Evolutionary conservation across 2,329 filamentous ascomycete species (phyloP).

Genomic region (Colletotrichum tabaci): DNA sequence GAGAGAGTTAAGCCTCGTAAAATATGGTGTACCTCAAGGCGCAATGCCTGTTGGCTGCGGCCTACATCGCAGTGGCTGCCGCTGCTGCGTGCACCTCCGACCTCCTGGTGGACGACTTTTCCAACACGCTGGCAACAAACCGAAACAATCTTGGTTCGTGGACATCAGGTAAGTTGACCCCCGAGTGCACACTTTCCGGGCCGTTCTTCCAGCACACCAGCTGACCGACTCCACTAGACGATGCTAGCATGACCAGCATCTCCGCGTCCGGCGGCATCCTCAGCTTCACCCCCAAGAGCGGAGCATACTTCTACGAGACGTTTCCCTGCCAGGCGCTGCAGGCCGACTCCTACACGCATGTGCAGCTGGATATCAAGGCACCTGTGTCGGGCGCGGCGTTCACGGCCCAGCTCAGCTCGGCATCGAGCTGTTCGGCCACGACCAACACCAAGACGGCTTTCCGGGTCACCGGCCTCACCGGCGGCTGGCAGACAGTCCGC

Average conservation of each 20-base stretch:
- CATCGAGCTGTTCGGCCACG: conserved; percentile 57
- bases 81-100: conserved; percentile 48
- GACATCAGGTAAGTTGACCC: conserved; percentile 52
- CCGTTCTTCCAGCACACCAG: neutral
- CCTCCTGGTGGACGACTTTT: conserved; percentile 53
- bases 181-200: neutral
- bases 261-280: conserved; percentile 60
- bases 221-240: conserved; percentile 55
- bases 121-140: conserved; percentile 50
- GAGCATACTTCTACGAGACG: conserved; percentile 69
- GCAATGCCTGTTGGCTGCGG: conserved; percentile 39
- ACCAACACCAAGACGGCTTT: conserved; percentile 60
- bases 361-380: conserved; percentile 46
- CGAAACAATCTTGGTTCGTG: conserved; percentile 53
- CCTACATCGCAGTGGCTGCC: conserved; percentile 39
- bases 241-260: conserved; percentile 61
- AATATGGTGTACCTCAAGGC: conserved; percentile 43
- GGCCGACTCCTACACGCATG: conserved; percentile 64
- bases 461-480: conserved; percentile 63
- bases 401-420: conserved; percentile 56
- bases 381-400: conserved; percentile 45
- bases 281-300: conserved; percentile 63
- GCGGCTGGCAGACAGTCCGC: conserved; percentile 63
- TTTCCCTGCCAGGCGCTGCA: conserved; percentile 63
- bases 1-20: conserved; percentile 2